phyloP scores from a whole-genome alignment of 257 asterid genomes.

The Misopates orontium region DNA sequence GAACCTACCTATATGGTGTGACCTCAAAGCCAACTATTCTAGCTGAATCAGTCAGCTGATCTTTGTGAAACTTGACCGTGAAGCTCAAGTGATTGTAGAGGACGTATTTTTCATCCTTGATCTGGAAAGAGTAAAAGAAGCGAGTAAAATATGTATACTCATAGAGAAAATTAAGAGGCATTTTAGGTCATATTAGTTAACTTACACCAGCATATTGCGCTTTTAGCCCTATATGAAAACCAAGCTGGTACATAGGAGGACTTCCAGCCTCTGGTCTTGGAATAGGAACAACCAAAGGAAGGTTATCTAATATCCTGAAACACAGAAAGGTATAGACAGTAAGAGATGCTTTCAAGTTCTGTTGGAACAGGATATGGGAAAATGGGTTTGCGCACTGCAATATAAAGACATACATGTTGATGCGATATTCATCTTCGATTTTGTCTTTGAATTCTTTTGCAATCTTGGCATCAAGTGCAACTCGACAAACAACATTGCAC shows the following conservation, averaged over 20 bases:
- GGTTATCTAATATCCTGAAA: conserved; percentile 77
- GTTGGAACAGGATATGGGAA: not conserved
- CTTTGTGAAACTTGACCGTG: conserved; percentile 70
- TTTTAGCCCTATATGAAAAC: conserved; percentile 66
- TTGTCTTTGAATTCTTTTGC: conserved; percentile 65
- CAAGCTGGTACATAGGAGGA: conserved; percentile 70
- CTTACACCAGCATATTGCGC: conserved; percentile 78
- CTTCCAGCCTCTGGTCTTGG: conserved; percentile 57
- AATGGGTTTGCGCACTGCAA: conserved; percentile 8
- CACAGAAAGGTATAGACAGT: conserved; percentile 17
- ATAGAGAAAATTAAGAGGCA: not conserved
- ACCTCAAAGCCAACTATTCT: conserved; percentile 85
- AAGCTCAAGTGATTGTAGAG: conserved; percentile 73
- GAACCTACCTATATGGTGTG: conserved; percentile 61
- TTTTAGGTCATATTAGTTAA: conserved; percentile 17
- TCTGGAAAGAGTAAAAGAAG: conserved; percentile 38
- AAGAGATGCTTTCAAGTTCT: not conserved
- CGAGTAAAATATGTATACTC: conserved; percentile 12
- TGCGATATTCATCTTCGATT: conserved; percentile 62
- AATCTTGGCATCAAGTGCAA: conserved; percentile 51
- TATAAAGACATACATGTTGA: conserved; percentile 55
- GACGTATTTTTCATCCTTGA: conserved; percentile 72
- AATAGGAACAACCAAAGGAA: conserved; percentile 72
- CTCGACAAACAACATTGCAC: conserved; percentile 59
- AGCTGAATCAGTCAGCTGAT: conserved; percentile 57